A percentile compares a stretch with the other conserved stretches of the same genome.
Evolutionary conservation across 23 red algal genomes (phyloP).

Genomic region (Gracilaria domingensis): DNA sequence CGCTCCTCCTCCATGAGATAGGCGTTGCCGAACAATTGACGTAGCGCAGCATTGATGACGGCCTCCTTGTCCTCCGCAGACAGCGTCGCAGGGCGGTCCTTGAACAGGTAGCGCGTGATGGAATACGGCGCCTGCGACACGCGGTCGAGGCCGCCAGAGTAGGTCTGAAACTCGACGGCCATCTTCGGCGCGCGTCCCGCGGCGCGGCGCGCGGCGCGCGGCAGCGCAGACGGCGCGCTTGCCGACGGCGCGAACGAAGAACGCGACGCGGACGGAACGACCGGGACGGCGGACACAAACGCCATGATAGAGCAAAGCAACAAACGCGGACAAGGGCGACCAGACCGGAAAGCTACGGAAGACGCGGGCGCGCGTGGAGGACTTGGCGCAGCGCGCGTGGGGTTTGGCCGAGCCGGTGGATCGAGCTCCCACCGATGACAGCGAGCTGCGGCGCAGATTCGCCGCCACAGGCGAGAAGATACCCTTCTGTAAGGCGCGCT

Average conservation of each 20-base stretch:
- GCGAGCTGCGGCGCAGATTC: neutral
- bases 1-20: conserved; percentile 92
- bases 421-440: neutral
- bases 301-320: conserved; percentile 38
- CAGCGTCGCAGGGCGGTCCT: conserved; percentile 33
- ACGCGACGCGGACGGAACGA: conserved; percentile 13
- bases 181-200: neutral
- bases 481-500: too few species aligned
- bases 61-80: conserved; percentile 63
- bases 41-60: conserved; percentile 38
- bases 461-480: neutral
- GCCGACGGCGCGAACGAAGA: conserved; percentile 2
- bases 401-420: too few species aligned
- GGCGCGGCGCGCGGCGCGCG: neutral
- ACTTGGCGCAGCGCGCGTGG: too few species aligned
- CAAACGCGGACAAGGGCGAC: too few species aligned
- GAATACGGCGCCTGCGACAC: conserved; percentile 57
- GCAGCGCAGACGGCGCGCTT: neutral
- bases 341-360: too few species aligned
- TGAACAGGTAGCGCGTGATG: conserved; percentile 75
- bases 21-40: conserved; percentile 81
- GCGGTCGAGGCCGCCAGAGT: conserved; percentile 72
- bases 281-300: conserved; percentile 47
- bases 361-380: too few species aligned
- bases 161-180: conserved; percentile 58